Evolutionary conservation across 2,329 filamentous ascomycete genomes (phyloP), one percentile per base, ranked within the genome.

Genomic region (Pseudogymnoascus sp.): DNA sequence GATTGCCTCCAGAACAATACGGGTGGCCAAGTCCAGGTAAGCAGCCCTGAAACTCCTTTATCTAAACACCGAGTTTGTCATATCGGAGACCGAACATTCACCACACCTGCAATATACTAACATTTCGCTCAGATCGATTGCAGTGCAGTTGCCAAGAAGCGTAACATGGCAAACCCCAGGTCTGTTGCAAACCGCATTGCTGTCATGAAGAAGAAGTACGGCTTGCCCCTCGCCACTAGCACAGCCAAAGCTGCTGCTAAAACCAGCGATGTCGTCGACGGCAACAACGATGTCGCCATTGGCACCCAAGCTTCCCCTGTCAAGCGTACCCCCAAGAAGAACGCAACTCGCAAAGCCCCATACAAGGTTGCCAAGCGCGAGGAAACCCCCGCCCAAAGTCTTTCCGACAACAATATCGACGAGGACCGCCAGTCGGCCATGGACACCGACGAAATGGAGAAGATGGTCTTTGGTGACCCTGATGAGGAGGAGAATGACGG

Each of bases 141-240:
- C 5, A 23, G 25, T 4, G 66, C 62, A 6, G 66, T 71, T 40
- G 71, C 70, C 3, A 38, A 60, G 1, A 60, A 50, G 2, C 59
- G 69, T 2, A 63, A 62, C 4, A 68, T 67, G 42, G 63, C 38
- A 6, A 72, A 70, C 59, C 47, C 23, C 8, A 63, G 65, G 4
- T 72, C 71, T 0, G 68, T 69, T 14, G 31, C 33, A 21, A 73
- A 73, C 63, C 63, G 64, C 8, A 63, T 73, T 16, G 28, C 53
- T 5, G 11, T 4, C 0, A 47, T 73, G 31, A 71, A 69, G 67
- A 71, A 71, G 64, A 69, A 71, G 44, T 71, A 68, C 11, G 60
- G 65, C 25, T 31, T 70, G 35, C 62, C 65, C 5, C 64, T 71
- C 16, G 61, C 37, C 3, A 38, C 60, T 5, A 62, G 63, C n/a